Base-by-base conservation (phyloP, 805 yeast species). In the Torulaspora franciscae region DNA sequence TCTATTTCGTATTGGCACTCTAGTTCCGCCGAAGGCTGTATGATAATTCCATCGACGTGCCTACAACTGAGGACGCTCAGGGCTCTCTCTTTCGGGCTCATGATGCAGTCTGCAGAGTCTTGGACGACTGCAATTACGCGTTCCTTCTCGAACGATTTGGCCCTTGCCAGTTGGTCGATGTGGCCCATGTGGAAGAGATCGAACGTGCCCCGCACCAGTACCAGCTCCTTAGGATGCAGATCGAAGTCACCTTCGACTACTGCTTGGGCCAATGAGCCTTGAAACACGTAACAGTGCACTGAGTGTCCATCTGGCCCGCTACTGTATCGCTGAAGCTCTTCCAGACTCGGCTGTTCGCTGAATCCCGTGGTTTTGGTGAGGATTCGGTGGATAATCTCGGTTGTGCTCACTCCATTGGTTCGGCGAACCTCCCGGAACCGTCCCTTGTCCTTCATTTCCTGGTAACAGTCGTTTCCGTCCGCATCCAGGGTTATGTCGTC, bases 401-500 rank as follows among this genome's bases (percentile, higher is more conserved):
- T 93, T 3, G 99, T 93, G 48, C 93, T 83, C 36, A 93, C 93
- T 58, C 90, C 90, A 10, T 89, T 91, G 0, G 99, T 93, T 53
- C 99, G 73, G 65, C 86, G 89, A 35, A 93, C 98, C n/a, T 87
- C 88, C 15, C 82, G 75, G 62, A 91, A 86, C 53, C 91, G 69
- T n/a, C 95, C 95, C 60, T 79, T 66, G 43, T 86, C 87, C 62
- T 91, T 90, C 53, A 90, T 86, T 22, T 64, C 73, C 46, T 84
- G 83, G 67, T 93, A 93, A 58, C 97, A 88, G 67, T 93, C 99
- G 45, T 86, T 81, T 2, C 99, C 99, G 59, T 87, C 75, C 11
- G 96, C 96, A 66, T 93, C 98, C 1, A 97, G 85, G 22, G 97
- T 93, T 53, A 93, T 88, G 61, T 93, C 99, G 66, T 93, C 99